Base-by-base conservation (phyloP, 2,329 filamentous ascomycete species). In the Trichoderma sp. region DNA sequence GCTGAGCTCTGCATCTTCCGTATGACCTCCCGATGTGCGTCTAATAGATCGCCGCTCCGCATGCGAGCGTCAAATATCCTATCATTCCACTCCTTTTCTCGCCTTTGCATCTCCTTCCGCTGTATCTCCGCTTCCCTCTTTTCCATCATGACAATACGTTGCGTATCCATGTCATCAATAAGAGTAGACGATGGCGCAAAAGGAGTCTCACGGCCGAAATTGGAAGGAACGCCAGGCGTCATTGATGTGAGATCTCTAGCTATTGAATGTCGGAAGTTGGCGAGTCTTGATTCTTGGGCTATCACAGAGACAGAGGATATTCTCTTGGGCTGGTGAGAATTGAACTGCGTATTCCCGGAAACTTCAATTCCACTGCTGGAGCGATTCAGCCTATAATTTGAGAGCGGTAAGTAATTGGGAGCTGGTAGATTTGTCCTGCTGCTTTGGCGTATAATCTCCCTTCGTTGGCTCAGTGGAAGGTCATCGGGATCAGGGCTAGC, bases 1-100 rank as follows among this genome's bases (percentile, higher is more conserved):
- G 82, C 81, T 28, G 76, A 73, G 43, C 78, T 80, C 74, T 97
- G 94, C 89, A 97, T 91, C 77, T 85, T 89, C 71, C 91, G 85
- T 86, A 97, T 86, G 1, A 91, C 92, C 71, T 94, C 90, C 24
- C 91, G 86, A 77, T 97, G 94, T 26, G 90, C 85, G 56, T 92
- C 90, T 63, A 91, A 83, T 82, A 97, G 86, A 71, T 91, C 88
- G 0, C 90, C 90, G 18, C 87, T 89, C 66, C 92, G 85, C 91
- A 96, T 96, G 72, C 88, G 85, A 77, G 90, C 88, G 72, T 93
- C 91, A 74, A 93, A 89, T 46, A 85, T 84, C 60, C 86, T 86
- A 16, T 92, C 88, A 6, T 84, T 83, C 66, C 86, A 82, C 71
- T 88, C 84, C 72, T 85, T 86, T 59, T 86, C 87, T 52, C 83